These are phyloP conservation scores for Pichia sp. DNA, from an alignment of 1,139 yeast genomes.

Conservation along the genomic window DNA sequence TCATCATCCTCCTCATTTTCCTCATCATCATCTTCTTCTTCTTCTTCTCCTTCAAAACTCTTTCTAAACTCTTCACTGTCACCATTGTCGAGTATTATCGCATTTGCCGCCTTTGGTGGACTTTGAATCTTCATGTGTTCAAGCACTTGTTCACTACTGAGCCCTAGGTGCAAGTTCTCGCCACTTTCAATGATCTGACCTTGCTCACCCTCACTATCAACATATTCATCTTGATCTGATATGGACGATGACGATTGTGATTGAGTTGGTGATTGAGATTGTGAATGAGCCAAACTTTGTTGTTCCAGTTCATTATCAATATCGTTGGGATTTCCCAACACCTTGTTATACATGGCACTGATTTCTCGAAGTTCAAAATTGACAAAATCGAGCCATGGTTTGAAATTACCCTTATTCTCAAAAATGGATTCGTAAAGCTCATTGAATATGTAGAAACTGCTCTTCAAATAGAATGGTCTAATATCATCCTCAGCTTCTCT, in stretches of 20 bases:
- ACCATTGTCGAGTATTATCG: slow-evolving; percentile 29
- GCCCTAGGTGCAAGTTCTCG: slow-evolving; percentile 7
- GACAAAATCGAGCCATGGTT: slow-evolving; percentile 74
- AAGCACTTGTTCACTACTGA: slow-evolving; percentile 9
- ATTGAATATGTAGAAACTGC: slow-evolving; percentile 25
- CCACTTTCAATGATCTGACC: neutral
- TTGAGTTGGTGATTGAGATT: neutral
- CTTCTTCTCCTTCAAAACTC: slow-evolving; percentile 7
- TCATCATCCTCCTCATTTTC: slow-evolving; percentile 12
- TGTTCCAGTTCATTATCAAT: slow-evolving; percentile 14
- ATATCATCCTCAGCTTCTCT: slow-evolving; percentile 23
- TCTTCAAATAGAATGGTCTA: slow-evolving; percentile 23
- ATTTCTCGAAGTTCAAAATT: slow-evolving; percentile 77
- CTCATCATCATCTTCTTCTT: slow-evolving; percentile 13
- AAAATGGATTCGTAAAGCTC: slow-evolving; percentile 25
- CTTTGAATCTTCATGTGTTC: slow-evolving; percentile 13
- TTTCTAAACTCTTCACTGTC: slow-evolving; percentile 20
- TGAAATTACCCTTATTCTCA: slow-evolving; percentile 25
- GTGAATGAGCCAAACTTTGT: neutral
- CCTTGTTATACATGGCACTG: slow-evolving; percentile 89
- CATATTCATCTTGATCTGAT: neutral
- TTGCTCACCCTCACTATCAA: slow-evolving; percentile 11
- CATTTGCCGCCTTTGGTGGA: slow-evolving; percentile 17
- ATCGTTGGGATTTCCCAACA: slow-evolving; percentile 63
- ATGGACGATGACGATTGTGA: too few relatives aligned